Evolutionary conservation across 768 basidiomycete genomes (phyloP).

Genomic region (Cantharellus anzutake): DNA sequence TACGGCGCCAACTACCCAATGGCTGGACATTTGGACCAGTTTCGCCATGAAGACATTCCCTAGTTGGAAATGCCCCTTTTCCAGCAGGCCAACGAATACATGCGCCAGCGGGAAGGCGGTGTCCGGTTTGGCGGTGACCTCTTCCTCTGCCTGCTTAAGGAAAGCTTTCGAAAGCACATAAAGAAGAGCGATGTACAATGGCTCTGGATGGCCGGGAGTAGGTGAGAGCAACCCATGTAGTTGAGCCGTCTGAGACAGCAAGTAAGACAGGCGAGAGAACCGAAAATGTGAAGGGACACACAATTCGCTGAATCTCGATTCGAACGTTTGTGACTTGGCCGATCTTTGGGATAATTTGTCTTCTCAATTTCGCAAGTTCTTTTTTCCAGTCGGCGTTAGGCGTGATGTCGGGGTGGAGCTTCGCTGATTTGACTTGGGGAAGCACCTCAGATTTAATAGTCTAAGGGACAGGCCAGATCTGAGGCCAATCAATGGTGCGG

Average conservation of each 20-base stretch:
- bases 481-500: not conserved
- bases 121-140: constrained; percentile 75
- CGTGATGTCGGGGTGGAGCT: constrained; percentile 44
- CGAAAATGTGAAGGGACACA: constrained; percentile 20
- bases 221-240: constrained; percentile 26
- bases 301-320: constrained; percentile 40
- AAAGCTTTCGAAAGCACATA: constrained; percentile 82
- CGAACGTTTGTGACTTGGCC: constrained; percentile 68
- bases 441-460: constrained; percentile 11
- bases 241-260: constrained; percentile 20
- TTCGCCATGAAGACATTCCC: constrained; percentile 64
- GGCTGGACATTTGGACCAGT: constrained; percentile 71
- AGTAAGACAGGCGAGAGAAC: constrained; percentile 8
- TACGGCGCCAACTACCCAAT: constrained; percentile 61
- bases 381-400: constrained; percentile 31
- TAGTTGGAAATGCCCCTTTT: constrained; percentile 38
- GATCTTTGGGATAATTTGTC: constrained; percentile 71
- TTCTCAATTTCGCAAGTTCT: constrained; percentile 45
- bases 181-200: constrained; percentile 56
- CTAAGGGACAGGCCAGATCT: not conserved
- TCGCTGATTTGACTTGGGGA: constrained; percentile 42
- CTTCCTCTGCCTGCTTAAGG: constrained; percentile 81
- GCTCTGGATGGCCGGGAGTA: constrained; percentile 13
- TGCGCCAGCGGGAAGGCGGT: constrained; percentile 70
- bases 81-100: constrained; percentile 43